A percentile compares a stretch with the other conserved stretches of the same genome.
Conservation (phyloP, 2,329 filamentous ascomycete genomes). For the Colletotrichum siamense region DNA sequence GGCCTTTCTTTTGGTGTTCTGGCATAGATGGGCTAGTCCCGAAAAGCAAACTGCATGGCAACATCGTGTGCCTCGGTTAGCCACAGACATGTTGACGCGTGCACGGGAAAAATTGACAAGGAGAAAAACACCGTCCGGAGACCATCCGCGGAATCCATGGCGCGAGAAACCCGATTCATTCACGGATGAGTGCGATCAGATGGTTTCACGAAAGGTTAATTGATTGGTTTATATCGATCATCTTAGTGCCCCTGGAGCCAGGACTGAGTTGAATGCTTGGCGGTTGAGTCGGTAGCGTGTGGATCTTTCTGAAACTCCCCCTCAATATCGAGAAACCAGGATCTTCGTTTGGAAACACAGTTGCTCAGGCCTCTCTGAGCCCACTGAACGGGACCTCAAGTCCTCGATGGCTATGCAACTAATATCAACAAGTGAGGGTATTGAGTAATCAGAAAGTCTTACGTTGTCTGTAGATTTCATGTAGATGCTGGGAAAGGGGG, state of each 20-base stretch:
- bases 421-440: neutral
- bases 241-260: neutral
- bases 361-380: neutral
- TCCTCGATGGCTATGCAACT: neutral
- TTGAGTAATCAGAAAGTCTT: neutral
- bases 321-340: conserved; percentile 1
- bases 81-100: neutral
- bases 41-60: neutral
- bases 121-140: neutral
- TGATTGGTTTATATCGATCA: conserved; percentile 7
- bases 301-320: neutral
- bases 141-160: neutral
- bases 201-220: neutral
- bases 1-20: neutral
- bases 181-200: neutral
- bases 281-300: neutral
- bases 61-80: neutral
- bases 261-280: neutral
- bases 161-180: neutral
- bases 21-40: neutral
- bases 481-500: conserved; percentile 3
- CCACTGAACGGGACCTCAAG: neutral
- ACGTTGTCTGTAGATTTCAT: neutral
- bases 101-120: neutral
- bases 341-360: neutral